phyloP scores from a whole-genome alignment of 139 green algal genomes.

The Zygnema cylindricum region DNA sequence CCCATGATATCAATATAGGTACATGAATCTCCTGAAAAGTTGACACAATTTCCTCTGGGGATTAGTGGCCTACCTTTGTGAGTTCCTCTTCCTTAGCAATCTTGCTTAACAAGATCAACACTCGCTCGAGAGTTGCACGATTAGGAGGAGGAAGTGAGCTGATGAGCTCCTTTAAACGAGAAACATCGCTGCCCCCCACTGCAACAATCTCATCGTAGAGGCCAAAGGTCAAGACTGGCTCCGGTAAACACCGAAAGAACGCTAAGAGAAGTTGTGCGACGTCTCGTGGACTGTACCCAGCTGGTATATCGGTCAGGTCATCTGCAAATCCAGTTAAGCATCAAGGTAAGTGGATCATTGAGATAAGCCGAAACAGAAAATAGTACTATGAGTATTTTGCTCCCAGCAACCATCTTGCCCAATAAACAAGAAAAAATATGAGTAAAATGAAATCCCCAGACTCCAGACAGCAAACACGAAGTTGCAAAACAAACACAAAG shows the following conservation, averaged over 20 bases:
- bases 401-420: too few species aligned
- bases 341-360: too few species aligned
- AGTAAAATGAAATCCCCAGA: too few species aligned
- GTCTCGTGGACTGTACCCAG: slow-evolving; percentile 7
- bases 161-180: slow-evolving; percentile 18
- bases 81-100: background rate
- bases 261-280: slow-evolving; percentile 44
- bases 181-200: slow-evolving; percentile 19
- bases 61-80: background rate
- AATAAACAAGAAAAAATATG: too few species aligned
- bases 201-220: slow-evolving; percentile 33
- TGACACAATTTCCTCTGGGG: too few species aligned
- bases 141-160: slow-evolving; percentile 25
- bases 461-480: too few species aligned
- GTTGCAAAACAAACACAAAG: too few species aligned
- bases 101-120: slow-evolving; percentile 12
- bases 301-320: background rate
- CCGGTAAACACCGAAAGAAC: slow-evolving; percentile 43
- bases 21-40: too few species aligned
- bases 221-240: slow-evolving; percentile 50
- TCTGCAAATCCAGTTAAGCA: background rate
- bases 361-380: too few species aligned
- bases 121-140: slow-evolving; percentile 10
- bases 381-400: too few species aligned
- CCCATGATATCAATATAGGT: too few species aligned